These are phyloP conservation scores for Botryotinia globosa DNA, from an alignment of 2,329 filamentous ascomycete genomes.

Conservation along the genomic window DNA sequence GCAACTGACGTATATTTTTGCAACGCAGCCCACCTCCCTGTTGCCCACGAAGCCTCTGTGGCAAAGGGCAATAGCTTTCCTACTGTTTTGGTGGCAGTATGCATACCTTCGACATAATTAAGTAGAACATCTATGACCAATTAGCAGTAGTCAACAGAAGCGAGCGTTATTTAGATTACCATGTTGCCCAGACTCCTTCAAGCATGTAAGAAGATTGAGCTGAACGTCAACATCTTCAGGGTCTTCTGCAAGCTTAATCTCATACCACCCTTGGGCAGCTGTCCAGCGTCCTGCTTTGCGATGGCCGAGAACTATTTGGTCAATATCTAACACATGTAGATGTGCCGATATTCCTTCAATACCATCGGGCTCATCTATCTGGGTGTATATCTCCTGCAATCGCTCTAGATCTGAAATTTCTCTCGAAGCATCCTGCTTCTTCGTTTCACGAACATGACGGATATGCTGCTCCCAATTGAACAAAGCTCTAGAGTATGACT, in stretches of 20 bases:
- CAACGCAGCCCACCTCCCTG: constrained; percentile 74
- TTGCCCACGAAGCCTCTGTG: constrained; percentile 89
- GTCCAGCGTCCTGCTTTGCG: constrained; percentile 91
- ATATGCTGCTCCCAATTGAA: constrained; percentile 96
- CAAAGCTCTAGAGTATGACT: constrained; percentile 85
- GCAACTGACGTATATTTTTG: constrained; percentile 61
- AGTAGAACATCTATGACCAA: constrained; percentile 67
- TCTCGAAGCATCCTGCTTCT: constrained; percentile 36
- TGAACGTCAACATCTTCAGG: constrained; percentile 77
- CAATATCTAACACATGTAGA: constrained; percentile 80
- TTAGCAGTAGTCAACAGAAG: constrained; percentile 19
- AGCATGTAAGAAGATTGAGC: constrained; percentile 77
- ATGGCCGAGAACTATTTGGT: constrained; percentile 91
- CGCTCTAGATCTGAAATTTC: constrained; percentile 69
- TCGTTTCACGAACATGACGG: constrained; percentile 45
- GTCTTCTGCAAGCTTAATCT: constrained; percentile 78
- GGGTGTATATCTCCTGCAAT: constrained; percentile 89
- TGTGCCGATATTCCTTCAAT: constrained; percentile 92
- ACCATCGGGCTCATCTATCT: constrained; percentile 96
- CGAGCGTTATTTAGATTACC: constrained; percentile 49
- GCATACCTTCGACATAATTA: constrained; percentile 80
- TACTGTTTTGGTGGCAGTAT: constrained; percentile 46
- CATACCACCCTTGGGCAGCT: constrained; percentile 96
- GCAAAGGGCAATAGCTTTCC: constrained; percentile 75
- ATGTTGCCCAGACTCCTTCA: constrained; percentile 94